phyloP scores from a whole-genome alignment of 1,139 yeast genomes.

The Geotrichum fermentans region DNA sequence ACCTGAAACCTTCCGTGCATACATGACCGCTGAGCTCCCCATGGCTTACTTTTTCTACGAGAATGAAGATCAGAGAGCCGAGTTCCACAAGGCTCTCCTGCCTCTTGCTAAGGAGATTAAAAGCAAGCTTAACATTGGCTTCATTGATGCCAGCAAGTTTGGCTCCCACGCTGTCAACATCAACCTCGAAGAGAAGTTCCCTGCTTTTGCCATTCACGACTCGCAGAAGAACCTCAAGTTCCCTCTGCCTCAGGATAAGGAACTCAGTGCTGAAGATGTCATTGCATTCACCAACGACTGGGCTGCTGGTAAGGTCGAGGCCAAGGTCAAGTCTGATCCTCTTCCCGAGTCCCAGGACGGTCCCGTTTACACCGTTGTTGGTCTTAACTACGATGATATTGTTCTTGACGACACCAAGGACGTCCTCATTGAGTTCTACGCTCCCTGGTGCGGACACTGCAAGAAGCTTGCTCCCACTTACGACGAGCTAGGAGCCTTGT shows the following conservation, averaged over 20 bases:
- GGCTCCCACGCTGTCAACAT: constrained; percentile 89
- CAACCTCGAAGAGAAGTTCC: constrained; percentile 75
- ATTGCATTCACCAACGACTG: constrained; percentile 60
- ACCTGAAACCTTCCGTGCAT: constrained; percentile 72
- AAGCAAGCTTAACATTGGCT: constrained; percentile 83
- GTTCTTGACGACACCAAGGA: constrained; percentile 70
- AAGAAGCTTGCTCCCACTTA: constrained; percentile 89
- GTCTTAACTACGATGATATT: constrained; percentile 70
- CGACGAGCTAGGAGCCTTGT: constrained; percentile 77
- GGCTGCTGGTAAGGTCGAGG: constrained; percentile 57
- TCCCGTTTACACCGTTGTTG: constrained; percentile 76
- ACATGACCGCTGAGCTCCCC: constrained; percentile 70
- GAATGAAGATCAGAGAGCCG: constrained; percentile 59
- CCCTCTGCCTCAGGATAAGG: constrained; percentile 54
- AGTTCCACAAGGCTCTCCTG: constrained; percentile 48
- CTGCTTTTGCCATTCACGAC: constrained; percentile 87
- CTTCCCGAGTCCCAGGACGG: constrained; percentile 75
- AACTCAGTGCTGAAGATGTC: constrained; percentile 45
- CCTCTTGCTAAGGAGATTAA: constrained; percentile 68
- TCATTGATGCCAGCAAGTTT: constrained; percentile 71
- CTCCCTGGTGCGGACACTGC: constrained; percentile 99
- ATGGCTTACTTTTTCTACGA: constrained; percentile 84
- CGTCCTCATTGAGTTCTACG: constrained; percentile 88
- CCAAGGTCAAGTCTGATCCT: constrained; percentile 80
- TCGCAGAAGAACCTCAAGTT: constrained; percentile 62